A percentile compares a stretch with the other conserved stretches of the same genome.
Conservation (phyloP, 1,139 yeast genomes). For the Sugiyamaella paludigena region DNA sequence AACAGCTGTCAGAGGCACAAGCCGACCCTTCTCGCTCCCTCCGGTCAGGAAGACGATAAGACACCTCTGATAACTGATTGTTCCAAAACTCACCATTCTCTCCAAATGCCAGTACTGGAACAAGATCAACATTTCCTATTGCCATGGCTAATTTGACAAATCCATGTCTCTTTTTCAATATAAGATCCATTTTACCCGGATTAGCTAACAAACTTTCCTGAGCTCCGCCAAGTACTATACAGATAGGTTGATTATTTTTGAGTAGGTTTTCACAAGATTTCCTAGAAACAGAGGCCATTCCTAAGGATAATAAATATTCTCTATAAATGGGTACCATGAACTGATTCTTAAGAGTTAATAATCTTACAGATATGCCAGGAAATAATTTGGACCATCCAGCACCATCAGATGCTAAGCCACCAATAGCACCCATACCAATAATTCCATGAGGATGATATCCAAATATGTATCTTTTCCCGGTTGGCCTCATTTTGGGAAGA, state of each 20-base stretch:
- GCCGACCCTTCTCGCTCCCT: too few relatives aligned
- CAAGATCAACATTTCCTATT: conserved; percentile 71
- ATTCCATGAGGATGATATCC: conserved; percentile 98
- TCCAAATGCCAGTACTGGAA: conserved; percentile 91
- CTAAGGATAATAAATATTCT: conserved; percentile 78
- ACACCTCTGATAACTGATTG: neutral
- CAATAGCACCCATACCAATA: conserved; percentile 88
- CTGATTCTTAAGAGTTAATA: conserved; percentile 79
- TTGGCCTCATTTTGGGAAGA: conserved; percentile 21
- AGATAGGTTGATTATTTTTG: conserved; percentile 62
- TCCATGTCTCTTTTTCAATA: conserved; percentile 78
- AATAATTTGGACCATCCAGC: conserved; percentile 62
- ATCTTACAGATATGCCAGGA: conserved; percentile 78
- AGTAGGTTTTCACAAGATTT: conserved; percentile 67
- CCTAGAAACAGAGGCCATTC: conserved; percentile 82
- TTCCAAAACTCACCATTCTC: conserved; percentile 53
- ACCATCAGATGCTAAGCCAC: conserved; percentile 81
- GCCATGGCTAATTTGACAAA: conserved; percentile 84
- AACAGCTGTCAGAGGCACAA: too few relatives aligned
- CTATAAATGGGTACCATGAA: conserved; percentile 85
- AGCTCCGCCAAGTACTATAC: conserved; percentile 95
- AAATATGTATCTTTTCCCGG: conserved; percentile 63
- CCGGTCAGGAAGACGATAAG: too few relatives aligned
- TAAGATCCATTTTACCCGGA: conserved; percentile 60
- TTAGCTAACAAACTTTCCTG: conserved; percentile 77